phyloP scores from a whole-genome alignment of 1,139 yeast species.

The Blastobotrys aristatus region DNA sequence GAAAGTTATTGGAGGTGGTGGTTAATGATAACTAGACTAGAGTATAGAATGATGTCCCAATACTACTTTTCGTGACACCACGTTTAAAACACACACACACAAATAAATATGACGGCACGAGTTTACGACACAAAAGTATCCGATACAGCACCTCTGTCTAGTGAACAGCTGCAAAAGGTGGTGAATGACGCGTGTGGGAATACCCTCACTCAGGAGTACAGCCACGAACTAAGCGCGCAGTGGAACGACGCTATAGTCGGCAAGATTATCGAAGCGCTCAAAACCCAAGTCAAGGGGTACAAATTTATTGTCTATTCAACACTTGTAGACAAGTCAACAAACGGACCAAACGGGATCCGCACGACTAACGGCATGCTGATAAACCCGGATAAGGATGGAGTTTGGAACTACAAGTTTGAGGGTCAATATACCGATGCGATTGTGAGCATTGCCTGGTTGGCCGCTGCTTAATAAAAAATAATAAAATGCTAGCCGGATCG shows the following conservation, averaged over 20 bases:
- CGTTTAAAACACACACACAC: background rate
- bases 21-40: constrained; percentile 39
- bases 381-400: constrained; percentile 35
- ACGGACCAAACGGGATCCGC: constrained; percentile 29
- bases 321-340: constrained; percentile 23
- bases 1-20: constrained; percentile 63
- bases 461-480: constrained; percentile 11
- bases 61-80: background rate
- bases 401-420: constrained; percentile 29
- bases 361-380: constrained; percentile 32
- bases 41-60: background rate
- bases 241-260: constrained; percentile 23
- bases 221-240: constrained; percentile 16
- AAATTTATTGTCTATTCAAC: constrained; percentile 32
- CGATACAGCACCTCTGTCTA: constrained; percentile 15
- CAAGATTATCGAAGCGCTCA: constrained; percentile 23
- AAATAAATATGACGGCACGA: constrained; percentile 8
- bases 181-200: constrained; percentile 14
- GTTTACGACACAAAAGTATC: constrained; percentile 7
- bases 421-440: constrained; percentile 24
- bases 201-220: constrained; percentile 15
- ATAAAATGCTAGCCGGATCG: no score
- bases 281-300: constrained; percentile 24
- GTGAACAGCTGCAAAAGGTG: constrained; percentile 13
- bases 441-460: constrained; percentile 34